Evolutionary conservation across 2,329 filamentous ascomycete species (phyloP).

Genomic region (Neofusicoccum sp.): DNA sequence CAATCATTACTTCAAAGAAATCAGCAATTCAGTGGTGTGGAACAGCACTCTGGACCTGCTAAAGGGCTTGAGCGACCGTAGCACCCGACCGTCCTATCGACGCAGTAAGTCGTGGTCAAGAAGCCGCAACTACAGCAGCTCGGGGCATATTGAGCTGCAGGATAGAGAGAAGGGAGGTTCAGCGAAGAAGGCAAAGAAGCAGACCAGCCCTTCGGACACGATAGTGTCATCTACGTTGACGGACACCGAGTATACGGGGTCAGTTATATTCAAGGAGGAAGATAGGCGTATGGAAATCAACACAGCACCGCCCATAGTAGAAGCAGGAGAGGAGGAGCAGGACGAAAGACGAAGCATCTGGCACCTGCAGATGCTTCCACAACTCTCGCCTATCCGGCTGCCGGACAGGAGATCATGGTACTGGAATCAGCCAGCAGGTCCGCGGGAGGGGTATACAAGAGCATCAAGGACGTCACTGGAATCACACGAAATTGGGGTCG

Average conservation of each 20-base stretch:
- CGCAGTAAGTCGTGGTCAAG: not conserved
- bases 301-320: no score
- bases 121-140: not conserved
- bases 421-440: no score
- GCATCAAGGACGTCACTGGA: no score
- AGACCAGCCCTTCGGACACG: not conserved
- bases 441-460: no score
- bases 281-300: no score
- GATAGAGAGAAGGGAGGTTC: not conserved
- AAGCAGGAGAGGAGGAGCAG: not conserved
- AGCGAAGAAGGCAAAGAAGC: not conserved
- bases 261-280: not conserved
- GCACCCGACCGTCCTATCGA: not conserved
- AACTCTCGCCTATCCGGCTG: not conserved
- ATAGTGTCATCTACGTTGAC: not conserved
- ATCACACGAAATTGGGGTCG: no score
- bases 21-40: not conserved
- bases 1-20: conserved; percentile 39
- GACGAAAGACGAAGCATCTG: not conserved
- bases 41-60: not conserved
- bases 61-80: not conserved
- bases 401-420: no score
- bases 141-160: not conserved
- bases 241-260: not conserved
- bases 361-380: not conserved